These are phyloP conservation scores for Xeromyces bisporus DNA, from an alignment of 495 filamentous ascomycete species.

Conservation along the genomic window DNA sequence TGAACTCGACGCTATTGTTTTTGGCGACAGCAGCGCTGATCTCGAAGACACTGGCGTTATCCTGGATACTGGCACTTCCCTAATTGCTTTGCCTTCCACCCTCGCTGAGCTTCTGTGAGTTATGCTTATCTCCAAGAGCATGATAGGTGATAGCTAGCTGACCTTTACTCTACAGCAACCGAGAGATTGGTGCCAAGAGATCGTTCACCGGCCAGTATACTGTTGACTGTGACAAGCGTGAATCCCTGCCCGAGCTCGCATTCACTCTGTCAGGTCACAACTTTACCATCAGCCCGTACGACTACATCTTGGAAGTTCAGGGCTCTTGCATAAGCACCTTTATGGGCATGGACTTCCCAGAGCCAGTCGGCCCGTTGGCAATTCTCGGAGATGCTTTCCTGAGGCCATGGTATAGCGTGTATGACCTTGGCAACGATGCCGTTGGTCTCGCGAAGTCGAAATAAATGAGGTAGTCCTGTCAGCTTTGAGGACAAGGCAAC, in stretches of 20 bases:
- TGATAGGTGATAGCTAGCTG: slow-evolving; percentile 9
- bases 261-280: slow-evolving; percentile 79
- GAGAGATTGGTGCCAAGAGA: slow-evolving; percentile 97
- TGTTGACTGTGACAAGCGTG: slow-evolving; percentile 73
- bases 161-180: slow-evolving; percentile 48
- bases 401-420: slow-evolving; percentile 92
- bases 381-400: slow-evolving; percentile 98
- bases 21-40: slow-evolving; percentile 67
- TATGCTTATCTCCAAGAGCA: neutral
- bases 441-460: slow-evolving; percentile 82
- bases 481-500: too few species aligned
- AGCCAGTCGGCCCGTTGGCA: slow-evolving; percentile 77
- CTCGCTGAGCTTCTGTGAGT: slow-evolving; percentile 81
- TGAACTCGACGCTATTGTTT: slow-evolving; percentile 78
- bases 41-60: slow-evolving; percentile 90
- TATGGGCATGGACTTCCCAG: slow-evolving; percentile 95
- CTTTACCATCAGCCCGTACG: slow-evolving; percentile 74
- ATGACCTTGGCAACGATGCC: slow-evolving; percentile 68
- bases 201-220: slow-evolving; percentile 87
- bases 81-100: slow-evolving; percentile 85
- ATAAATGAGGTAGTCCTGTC: slow-evolving; percentile 15
- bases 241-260: slow-evolving; percentile 67
- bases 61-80: slow-evolving; percentile 94
- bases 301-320: slow-evolving; percentile 93
- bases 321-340: slow-evolving; percentile 94